Base-by-base conservation (phyloP, 2,329 filamentous ascomycete species). In the Pseudocercospora macadamiae region DNA sequence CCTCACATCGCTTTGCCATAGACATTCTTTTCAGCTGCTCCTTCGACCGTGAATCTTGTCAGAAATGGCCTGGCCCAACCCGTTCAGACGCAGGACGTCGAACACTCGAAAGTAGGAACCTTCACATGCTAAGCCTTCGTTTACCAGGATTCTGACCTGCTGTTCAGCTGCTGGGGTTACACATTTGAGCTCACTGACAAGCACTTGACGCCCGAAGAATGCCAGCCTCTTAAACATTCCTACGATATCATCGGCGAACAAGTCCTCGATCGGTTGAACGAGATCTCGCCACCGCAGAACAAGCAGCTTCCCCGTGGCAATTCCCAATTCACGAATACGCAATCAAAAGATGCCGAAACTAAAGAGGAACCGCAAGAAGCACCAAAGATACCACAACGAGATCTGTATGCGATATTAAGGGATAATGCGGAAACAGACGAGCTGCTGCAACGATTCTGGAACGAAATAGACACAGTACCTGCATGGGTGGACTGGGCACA, bases 401-500 rank as follows among this genome's bases (percentile, higher is more conserved):
- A 91, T 67, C 71, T 90, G 1, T 91, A 88, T 68, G 77, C 76
- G 9, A 73, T 91, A 7, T 74, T 93, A 1, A 75, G 79, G 66
- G 79, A 87, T 4, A 79, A 91, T 70, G 77, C 80, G 8, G 70
- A 75, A 2, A 76, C 79, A 4, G 83, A 93, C 65, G 76, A 82
- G 21, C 81, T 83, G 36, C 75, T 87, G 19, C 67, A 72, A 6
- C 66, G 81, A 54, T 75, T 93, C 7, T 93, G 89, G 89, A 71
- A 74, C 0, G 80, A 91, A 68, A 79, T 89, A 56, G 87, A 85
- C 57, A 86, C 82, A 0, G 74, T 91, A 3, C 90, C 89, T 0
- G 78, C 83, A 0, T 93, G 89, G 89, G 89, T 93, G 2, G 85
- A 92, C 70, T 93, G 89, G 89, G 82, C 82, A 1, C 88, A 91